These are phyloP conservation scores for Lipomyces spencermartinsiae DNA, from an alignment of 805 yeast species.

Conservation along the genomic window DNA sequence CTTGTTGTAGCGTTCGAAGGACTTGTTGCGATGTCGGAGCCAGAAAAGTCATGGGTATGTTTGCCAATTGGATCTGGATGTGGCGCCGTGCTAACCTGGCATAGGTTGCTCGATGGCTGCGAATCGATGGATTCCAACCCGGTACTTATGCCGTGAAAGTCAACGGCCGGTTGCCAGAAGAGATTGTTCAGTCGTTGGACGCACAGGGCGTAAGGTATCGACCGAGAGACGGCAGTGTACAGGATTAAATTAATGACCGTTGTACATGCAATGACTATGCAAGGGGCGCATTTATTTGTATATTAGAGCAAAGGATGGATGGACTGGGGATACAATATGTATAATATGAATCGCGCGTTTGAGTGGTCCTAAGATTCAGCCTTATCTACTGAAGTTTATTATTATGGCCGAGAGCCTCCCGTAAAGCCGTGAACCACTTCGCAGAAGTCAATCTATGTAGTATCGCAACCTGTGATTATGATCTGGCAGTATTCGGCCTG, in stretches of 20 bases:
- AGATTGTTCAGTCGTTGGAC: slow-evolving; percentile 73
- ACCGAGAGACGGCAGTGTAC: slow-evolving; percentile 85
- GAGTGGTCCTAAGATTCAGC: no score
- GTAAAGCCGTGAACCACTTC: no score
- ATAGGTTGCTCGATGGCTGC: slow-evolving; percentile 82
- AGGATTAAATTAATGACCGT: slow-evolving; percentile 47
- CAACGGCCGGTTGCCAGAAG: slow-evolving; percentile 88
- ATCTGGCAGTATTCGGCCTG: no score
- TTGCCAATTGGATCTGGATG: background rate
- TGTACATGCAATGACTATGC: no score
- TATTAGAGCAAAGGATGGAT: background rate
- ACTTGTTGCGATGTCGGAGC: slow-evolving; percentile 84
- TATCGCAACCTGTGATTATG: no score
- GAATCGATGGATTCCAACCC: slow-evolving; percentile 85
- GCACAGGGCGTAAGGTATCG: slow-evolving; percentile 81
- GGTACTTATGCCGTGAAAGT: slow-evolving; percentile 93
- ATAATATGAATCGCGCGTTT: no score
- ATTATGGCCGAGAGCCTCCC: no score
- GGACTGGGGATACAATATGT: background rate
- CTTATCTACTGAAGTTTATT: no score
- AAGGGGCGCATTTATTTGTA: no score
- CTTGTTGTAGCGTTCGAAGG: slow-evolving; percentile 75
- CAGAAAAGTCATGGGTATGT: slow-evolving; percentile 82
- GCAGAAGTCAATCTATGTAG: no score
- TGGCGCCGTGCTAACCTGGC: slow-evolving; percentile 6